A percentile compares a stretch with the other conserved stretches of the same genome.
Evolutionary conservation across 2,329 filamentous ascomycete genomes (phyloP).

Genomic region (Hypoxylon sp.): DNA sequence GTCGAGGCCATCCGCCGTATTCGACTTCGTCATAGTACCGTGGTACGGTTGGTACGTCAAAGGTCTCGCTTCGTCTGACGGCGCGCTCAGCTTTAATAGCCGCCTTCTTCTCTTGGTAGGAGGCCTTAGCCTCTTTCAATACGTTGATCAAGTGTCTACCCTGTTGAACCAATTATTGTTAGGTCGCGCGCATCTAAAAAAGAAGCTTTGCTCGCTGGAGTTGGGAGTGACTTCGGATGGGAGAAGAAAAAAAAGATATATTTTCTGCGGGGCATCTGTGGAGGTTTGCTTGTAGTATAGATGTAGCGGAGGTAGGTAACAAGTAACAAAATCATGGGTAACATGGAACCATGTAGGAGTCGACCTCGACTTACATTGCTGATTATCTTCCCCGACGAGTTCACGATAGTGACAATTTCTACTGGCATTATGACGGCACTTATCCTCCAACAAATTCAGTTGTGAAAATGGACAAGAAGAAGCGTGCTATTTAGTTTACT

Average conservation of each 20-base stretch:
- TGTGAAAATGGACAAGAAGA: slow-evolving; percentile 21
- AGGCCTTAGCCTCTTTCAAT: slow-evolving; percentile 91
- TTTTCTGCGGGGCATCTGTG: slow-evolving; percentile 36
- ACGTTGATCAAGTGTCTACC: slow-evolving; percentile 91
- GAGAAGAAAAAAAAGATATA: slow-evolving; percentile 5
- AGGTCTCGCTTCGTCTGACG: slow-evolving; percentile 74
- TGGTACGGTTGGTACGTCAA: slow-evolving; percentile 56
- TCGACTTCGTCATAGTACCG: slow-evolving; percentile 53
- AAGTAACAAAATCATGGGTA: slow-evolving; percentile 13
- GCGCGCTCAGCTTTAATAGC: slow-evolving; percentile 77
- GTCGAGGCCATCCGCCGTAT: slow-evolving; percentile 48
- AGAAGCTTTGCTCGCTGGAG: slow-evolving; percentile 1
- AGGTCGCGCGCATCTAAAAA: slow-evolving; percentile 16
- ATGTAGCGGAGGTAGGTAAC: slow-evolving; percentile 13
- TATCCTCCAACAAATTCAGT: slow-evolving; percentile 28
- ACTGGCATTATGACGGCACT: slow-evolving; percentile 47
- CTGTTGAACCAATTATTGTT: slow-evolving; percentile 60
- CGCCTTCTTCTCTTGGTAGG: slow-evolving; percentile 90
- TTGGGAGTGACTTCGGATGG: slow-evolving; percentile 1
- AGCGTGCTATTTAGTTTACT: slow-evolving; percentile 32
- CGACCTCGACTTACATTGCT: slow-evolving; percentile 52
- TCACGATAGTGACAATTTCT: slow-evolving; percentile 54
- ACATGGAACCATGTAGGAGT: slow-evolving; percentile 8
- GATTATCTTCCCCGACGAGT: slow-evolving; percentile 55
- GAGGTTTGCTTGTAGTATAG: slow-evolving; percentile 17